Percentiles rank a stretch among this genome's conserved stretches.
phyloP scores from a whole-genome alignment of 371 early-diverging fungal species.

The Capniomyces stellatus region DNA sequence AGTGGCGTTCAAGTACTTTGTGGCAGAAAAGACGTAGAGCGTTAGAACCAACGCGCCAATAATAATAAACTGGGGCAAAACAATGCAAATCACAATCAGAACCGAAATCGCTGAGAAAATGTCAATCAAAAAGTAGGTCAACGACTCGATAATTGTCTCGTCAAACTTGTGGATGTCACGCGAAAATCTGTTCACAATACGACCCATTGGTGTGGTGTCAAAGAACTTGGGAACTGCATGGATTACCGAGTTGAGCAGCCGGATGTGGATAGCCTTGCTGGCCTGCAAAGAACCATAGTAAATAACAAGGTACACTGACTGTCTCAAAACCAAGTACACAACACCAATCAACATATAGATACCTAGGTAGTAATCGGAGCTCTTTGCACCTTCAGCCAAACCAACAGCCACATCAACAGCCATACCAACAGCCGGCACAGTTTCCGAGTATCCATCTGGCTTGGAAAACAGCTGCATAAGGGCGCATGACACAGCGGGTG shows the following conservation, averaged over 20 bases:
- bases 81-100: constrained; percentile 39
- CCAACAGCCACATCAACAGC: too few relatives aligned
- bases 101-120: constrained; percentile 40
- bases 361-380: constrained; percentile 11
- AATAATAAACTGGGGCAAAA: constrained; percentile 41
- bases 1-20: constrained; percentile 47
- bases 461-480: too few relatives aligned
- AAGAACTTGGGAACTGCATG: constrained; percentile 65
- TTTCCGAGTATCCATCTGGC: too few relatives aligned
- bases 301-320: constrained; percentile 21
- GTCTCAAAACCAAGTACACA: constrained; percentile 2
- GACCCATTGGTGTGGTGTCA: constrained; percentile 70
- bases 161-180: constrained; percentile 73
- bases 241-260: constrained; percentile 34
- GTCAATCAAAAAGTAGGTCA: constrained; percentile 47
- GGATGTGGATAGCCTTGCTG: constrained; percentile 26
- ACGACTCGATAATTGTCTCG: constrained; percentile 41
- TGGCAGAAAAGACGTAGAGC: constrained; percentile 30
- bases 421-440: too few relatives aligned
- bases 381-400: background rate
- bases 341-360: constrained; percentile 15
- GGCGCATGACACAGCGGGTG: too few relatives aligned
- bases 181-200: constrained; percentile 74
- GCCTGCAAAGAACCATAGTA: constrained; percentile 42
- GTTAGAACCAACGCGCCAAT: constrained; percentile 13